Evolutionary conservation across 2,329 filamentous ascomycete species (phyloP).

Genomic region (Epicoccum nigrum): DNA sequence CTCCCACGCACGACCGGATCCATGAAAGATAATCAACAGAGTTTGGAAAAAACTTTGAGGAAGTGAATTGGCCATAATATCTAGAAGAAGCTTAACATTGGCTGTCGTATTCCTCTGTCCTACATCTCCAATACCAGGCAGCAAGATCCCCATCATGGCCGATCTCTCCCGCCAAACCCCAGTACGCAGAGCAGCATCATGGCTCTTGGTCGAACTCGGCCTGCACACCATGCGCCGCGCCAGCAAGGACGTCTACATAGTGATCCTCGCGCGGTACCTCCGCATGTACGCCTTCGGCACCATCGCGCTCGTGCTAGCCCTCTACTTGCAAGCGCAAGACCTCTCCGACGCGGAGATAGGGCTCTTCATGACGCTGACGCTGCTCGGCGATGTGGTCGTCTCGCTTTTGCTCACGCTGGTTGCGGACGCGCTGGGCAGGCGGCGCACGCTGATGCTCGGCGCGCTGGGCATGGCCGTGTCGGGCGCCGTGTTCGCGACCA

Average conservation of each 20-base stretch:
- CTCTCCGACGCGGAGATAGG: conserved; percentile 48
- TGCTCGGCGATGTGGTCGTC: conserved; percentile 47
- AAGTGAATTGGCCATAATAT: no score
- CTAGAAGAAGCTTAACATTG: no score
- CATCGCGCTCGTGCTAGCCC: conserved; percentile 44
- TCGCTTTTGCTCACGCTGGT: conserved; percentile 47
- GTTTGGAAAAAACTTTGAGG: background rate
- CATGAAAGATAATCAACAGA: background rate
- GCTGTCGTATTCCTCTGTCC: no score
- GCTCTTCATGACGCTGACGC: conserved; percentile 50
- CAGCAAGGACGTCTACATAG: conserved; percentile 40
- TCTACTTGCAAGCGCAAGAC: conserved; percentile 44
- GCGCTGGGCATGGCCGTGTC: conserved; percentile 44
- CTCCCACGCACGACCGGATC: background rate
- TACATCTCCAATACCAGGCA: no score
- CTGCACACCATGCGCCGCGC: conserved; percentile 35
- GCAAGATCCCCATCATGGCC: background rate
- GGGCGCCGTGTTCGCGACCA: conserved; percentile 45
- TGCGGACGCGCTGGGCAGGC: conserved; percentile 44
- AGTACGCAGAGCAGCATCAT: background rate
- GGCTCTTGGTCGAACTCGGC: conserved; percentile 30
- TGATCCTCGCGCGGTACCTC: conserved; percentile 46
- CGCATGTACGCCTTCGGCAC: conserved; percentile 48
- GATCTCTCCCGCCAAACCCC: background rate
- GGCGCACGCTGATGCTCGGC: conserved; percentile 43